These are phyloP conservation scores for Mycena leptocephala DNA, from an alignment of 768 basidiomycete genomes.

Conservation along the genomic window DNA sequence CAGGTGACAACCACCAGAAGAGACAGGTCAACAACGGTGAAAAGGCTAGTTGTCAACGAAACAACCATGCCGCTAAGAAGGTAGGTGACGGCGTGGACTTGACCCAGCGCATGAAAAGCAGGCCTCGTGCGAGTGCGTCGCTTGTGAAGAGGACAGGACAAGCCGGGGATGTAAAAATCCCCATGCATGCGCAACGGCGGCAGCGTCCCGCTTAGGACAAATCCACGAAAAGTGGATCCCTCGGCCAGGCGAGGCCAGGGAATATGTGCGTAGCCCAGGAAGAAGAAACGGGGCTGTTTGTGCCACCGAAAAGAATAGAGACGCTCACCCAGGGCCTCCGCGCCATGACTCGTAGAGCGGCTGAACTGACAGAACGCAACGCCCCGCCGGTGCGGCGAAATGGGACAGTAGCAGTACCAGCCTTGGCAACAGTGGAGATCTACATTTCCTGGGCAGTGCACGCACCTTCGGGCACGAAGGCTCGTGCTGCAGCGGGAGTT, in stretches of 20 bases:
- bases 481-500: neutral
- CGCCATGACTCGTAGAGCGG: no score
- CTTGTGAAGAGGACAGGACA: neutral
- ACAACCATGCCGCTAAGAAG: neutral
- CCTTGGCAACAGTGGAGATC: no score
- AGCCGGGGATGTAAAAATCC: conserved; percentile 5
- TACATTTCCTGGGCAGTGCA: neutral
- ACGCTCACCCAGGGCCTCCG: no score
- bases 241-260: neutral
- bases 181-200: neutral
- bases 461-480: neutral
- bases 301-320: neutral
- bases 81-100: neutral
- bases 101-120: no score
- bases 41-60: neutral
- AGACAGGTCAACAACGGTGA: neutral
- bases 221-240: conserved; percentile 18
- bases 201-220: neutral
- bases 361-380: no score
- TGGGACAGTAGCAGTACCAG: neutral
- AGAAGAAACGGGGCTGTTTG: neutral
- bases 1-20: neutral
- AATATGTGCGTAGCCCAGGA: neutral
- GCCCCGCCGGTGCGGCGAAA: neutral
- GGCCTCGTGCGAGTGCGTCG: neutral